Conservation (phyloP, 2,329 filamentous ascomycete species). For the Periconia macrospinosa region DNA sequence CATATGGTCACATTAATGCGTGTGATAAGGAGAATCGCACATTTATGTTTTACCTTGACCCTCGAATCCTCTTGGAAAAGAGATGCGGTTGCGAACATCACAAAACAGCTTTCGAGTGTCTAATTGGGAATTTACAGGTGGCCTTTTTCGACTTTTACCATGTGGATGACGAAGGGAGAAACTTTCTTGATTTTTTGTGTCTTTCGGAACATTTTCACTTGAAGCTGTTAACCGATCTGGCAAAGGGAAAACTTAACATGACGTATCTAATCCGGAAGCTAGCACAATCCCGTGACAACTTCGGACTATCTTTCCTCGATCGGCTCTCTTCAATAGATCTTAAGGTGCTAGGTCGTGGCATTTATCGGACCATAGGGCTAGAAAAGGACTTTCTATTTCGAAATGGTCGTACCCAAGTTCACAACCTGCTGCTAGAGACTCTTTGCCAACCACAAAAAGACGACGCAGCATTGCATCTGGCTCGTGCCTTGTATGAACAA, state of each 20-base stretch:
- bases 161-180: not conserved
- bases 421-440: not conserved
- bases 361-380: no score
- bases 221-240: not conserved
- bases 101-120: not conserved
- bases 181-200: not conserved
- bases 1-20: not conserved
- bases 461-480: not conserved
- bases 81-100: not conserved
- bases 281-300: not conserved
- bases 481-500: not conserved
- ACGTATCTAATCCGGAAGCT: not conserved
- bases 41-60: not conserved
- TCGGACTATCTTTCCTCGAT: not conserved
- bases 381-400: not conserved
- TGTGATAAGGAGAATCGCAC: not conserved
- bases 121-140: not conserved
- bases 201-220: not conserved
- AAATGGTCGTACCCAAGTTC: not conserved
- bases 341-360: no score
- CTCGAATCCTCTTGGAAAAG: not conserved
- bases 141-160: not conserved
- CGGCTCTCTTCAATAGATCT: not conserved
- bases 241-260: not conserved
- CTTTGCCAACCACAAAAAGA: not conserved